Percentiles rank a stretch among this genome's conserved stretches.
phyloP scores from a whole-genome alignment of 1,139 yeast genomes.

The Debaryomyces singareniensis region DNA sequence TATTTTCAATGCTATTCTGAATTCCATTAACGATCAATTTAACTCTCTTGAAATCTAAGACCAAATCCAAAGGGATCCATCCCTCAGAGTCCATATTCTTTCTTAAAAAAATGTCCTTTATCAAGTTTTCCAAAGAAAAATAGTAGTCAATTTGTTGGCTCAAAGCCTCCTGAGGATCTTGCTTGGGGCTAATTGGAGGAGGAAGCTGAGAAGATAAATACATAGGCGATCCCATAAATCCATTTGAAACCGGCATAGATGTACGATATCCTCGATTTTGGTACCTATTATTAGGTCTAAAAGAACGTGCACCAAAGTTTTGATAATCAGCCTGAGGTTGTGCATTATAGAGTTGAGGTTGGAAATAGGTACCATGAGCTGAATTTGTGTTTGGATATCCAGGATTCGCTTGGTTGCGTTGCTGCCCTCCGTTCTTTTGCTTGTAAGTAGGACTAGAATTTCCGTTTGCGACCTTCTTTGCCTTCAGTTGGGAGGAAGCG shows the following conservation, averaged over 20 bases:
- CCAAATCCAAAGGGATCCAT: constrained; percentile 55
- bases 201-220: constrained; percentile 22
- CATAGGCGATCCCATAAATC: constrained; percentile 9
- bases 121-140: constrained; percentile 78
- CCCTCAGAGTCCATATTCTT: constrained; percentile 74
- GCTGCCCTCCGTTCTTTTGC: constrained; percentile 14
- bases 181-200: constrained; percentile 45
- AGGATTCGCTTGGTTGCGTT: constrained; percentile 10
- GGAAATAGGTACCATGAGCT: constrained; percentile 5
- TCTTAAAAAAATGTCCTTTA: constrained; percentile 74
- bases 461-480: constrained; percentile 9
- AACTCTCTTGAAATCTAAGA: constrained; percentile 72
- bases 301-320: constrained; percentile 19
- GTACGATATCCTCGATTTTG: constrained; percentile 7
- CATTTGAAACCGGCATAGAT: constrained; percentile 11
- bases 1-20: constrained; percentile 24
- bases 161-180: constrained; percentile 41
- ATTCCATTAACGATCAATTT: constrained; percentile 44
- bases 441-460: constrained; percentile 14
- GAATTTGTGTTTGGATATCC: constrained; percentile 5
- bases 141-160: constrained; percentile 80
- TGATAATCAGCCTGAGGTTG: constrained; percentile 13
- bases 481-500: background rate
- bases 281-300: constrained; percentile 15
- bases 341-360: constrained; percentile 15